Base-by-base conservation (phyloP, 768 basidiomycete species). In the Boletus fagicola region DNA sequence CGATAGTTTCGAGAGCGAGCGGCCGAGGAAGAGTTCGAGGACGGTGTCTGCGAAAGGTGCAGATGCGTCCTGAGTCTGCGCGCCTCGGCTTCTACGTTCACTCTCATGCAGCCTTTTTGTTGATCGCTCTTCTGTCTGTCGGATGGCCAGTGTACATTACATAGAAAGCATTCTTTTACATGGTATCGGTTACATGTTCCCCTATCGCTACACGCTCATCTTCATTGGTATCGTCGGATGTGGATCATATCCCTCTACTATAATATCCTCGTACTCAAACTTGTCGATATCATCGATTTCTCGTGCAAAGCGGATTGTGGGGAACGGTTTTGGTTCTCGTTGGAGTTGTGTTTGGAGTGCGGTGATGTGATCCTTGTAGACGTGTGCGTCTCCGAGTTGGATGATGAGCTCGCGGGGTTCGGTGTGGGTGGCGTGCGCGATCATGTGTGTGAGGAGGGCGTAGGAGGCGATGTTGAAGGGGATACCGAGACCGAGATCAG, bases 401-500 rank as follows among this genome's bases (percentile, higher is more conserved):
- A 98, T 90, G 67, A 96, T 80, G 53, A 99, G 84, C 70, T 97
- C 95, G 70, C 89, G 86, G 1, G 97, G 83, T 33, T 87, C 84
- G 4, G 92, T 94, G 44, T 82, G 80, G 13, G 96, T 98, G 56
- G 97, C 85, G 26, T 84, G 87, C n/a, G 96, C 95, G 61, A 99
- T 84, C 92, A 99, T 94, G 74, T 98, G 94, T 0, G 95, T 97
- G 53, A 99, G 84, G 22, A 99, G 83, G 7, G 97, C 91, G 73
- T 98, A 99, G 0, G 97, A 98, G 13, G 96, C 97, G 73, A 99
- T 98, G 74, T 99, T 99, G 83, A 99, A 99, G 0, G 96, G 96
- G 49, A 99, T 92, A 3, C 96, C 96, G 39, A 99, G 90, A 1
- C 96, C 96, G 9, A 98, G 83, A 70, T 99, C 96, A 18, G 95